These are phyloP conservation scores for Aegilops umbellulata DNA, from an alignment of 176 grass and related monocot species.

Conservation along the genomic window DNA sequence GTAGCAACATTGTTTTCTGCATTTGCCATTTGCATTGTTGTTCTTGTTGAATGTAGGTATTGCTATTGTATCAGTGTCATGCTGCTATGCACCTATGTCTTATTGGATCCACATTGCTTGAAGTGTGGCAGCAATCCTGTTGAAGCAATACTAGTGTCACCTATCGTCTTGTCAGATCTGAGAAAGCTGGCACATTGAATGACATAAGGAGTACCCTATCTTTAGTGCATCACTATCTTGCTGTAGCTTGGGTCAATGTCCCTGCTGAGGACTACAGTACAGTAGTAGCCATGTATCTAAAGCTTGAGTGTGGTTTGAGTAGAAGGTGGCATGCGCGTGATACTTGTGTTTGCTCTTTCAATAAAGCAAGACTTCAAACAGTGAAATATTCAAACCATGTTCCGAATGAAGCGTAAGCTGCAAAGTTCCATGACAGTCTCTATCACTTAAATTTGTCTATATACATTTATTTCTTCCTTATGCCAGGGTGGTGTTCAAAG, in stretches of 20 bases:
- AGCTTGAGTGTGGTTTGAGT: slow-evolving; percentile 26
- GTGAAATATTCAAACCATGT: neutral
- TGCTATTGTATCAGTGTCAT: neutral
- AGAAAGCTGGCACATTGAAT: neutral
- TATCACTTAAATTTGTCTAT: slow-evolving; percentile 17
- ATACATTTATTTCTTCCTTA: slow-evolving; percentile 21
- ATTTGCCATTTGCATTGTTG: neutral
- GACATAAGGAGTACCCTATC: neutral
- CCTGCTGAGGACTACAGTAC: neutral
- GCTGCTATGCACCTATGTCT: neutral
- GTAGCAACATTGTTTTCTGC: neutral
- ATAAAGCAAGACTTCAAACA: neutral
- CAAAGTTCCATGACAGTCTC: neutral
- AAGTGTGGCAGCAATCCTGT: neutral
- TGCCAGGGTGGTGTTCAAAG: slow-evolving; percentile 88
- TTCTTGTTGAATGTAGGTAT: neutral
- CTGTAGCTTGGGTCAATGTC: neutral
- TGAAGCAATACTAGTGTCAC: neutral
- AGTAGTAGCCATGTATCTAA: slow-evolving; percentile 3
- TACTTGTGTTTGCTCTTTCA: slow-evolving; percentile 7
- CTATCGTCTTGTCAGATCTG: neutral
- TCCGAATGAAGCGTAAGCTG: neutral
- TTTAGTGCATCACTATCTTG: neutral
- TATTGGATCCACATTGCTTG: neutral
- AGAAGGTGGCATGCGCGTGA: neutral